Percentiles rank a stretch among this genome's conserved stretches.
Evolutionary conservation across 495 filamentous ascomycete species (phyloP).

Genomic region (Cercophora sp.): DNA sequence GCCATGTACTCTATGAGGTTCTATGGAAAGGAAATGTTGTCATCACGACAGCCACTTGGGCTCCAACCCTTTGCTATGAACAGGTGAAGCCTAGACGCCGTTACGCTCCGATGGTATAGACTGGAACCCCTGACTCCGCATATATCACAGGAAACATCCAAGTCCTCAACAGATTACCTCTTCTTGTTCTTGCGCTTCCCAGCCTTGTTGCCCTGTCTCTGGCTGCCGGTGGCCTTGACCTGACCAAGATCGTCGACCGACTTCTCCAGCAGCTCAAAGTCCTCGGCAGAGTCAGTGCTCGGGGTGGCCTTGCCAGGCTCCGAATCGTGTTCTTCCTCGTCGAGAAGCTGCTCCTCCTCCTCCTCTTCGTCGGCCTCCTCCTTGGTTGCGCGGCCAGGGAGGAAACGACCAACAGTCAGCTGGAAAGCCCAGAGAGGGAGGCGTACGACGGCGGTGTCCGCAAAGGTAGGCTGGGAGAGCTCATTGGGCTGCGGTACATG

Average conservation of each 20-base stretch:
- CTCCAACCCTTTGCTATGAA: too few relatives aligned
- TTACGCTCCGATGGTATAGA: too few relatives aligned
- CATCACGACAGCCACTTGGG: too few relatives aligned
- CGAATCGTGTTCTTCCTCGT: constrained; percentile 36
- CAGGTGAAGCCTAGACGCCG: too few relatives aligned
- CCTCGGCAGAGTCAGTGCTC: constrained; percentile 48
- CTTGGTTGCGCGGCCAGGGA: constrained; percentile 35
- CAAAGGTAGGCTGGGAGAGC: constrained; percentile 59
- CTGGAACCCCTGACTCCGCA: too few relatives aligned
- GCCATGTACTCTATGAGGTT: too few relatives aligned
- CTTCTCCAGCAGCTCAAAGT: constrained; percentile 55
- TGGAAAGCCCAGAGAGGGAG: constrained; percentile 63
- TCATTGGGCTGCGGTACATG: constrained; percentile 51
- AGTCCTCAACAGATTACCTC: too few relatives aligned
- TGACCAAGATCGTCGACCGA: constrained; percentile 41
- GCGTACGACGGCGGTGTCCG: constrained; percentile 65
- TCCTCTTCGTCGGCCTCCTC: constrained; percentile 34
- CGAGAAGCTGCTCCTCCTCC: constrained; percentile 9
- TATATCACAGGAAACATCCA: constrained; percentile 7
- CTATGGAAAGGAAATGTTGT: too few relatives aligned
- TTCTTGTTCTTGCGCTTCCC: constrained; percentile 49
- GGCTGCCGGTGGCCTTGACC: constrained; percentile 39
- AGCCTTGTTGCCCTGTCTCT: constrained; percentile 36
- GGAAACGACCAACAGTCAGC: constrained; percentile 52
- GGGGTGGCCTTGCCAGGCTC: constrained; percentile 38